Conservation (phyloP, 2,329 filamentous ascomycete species). For the Byssoonygena ceratinophila region DNA sequence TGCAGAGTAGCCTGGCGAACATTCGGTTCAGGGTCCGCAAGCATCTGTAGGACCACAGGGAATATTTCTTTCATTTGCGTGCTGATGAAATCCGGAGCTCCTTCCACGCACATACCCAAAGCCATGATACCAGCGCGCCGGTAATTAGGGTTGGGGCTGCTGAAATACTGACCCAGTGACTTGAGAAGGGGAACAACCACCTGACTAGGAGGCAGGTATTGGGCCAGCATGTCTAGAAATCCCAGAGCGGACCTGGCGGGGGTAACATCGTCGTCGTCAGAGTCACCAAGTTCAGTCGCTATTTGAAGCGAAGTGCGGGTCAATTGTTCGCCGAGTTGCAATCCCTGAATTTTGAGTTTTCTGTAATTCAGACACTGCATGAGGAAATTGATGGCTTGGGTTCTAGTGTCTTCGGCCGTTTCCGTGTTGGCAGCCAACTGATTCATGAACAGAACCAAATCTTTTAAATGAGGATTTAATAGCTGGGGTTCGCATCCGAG, state of each 20-base stretch:
- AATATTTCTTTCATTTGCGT: constrained; percentile 81
- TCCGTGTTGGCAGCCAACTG: constrained; percentile 67
- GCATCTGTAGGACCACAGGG: constrained; percentile 69
- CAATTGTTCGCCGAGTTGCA: constrained; percentile 76
- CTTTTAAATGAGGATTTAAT: constrained; percentile 73
- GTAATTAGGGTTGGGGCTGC: constrained; percentile 61
- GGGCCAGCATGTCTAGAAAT: constrained; percentile 78
- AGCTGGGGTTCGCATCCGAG: constrained; percentile 80
- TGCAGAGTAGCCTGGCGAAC: constrained; percentile 83
- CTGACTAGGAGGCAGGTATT: constrained; percentile 80
- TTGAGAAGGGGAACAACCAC: constrained; percentile 88
- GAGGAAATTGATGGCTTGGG: constrained; percentile 85
- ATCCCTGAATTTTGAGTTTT: constrained; percentile 87
- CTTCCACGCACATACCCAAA: constrained; percentile 88
- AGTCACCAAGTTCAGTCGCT: constrained; percentile 71
- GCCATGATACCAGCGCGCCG: constrained; percentile 85
- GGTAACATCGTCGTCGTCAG: constrained; percentile 58
- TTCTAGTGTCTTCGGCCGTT: constrained; percentile 72
- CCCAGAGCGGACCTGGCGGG: constrained; percentile 76
- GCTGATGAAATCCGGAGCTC: constrained; percentile 91
- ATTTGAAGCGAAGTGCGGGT: constrained; percentile 83
- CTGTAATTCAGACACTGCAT: constrained; percentile 86
- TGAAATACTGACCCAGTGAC: constrained; percentile 71
- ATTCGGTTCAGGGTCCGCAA: constrained; percentile 69
- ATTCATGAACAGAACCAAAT: constrained; percentile 89